Evolutionary conservation across 2,329 filamentous ascomycete genomes (phyloP).

Genomic region (Xylariaceae sp.): DNA sequence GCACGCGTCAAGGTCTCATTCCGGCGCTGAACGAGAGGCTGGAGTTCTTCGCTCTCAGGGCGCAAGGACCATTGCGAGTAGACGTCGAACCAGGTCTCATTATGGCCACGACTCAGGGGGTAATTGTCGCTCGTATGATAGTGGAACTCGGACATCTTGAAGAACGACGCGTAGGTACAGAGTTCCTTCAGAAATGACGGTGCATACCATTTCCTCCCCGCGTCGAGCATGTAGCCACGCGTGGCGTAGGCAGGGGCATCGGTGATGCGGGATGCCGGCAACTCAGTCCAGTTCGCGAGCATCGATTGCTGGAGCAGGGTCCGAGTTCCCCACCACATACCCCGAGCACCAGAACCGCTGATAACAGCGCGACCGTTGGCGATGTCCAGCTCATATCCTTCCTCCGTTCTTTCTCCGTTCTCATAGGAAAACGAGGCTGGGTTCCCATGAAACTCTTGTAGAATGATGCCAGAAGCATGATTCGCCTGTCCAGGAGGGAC

Average conservation of each 20-base stretch:
- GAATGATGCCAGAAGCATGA: constrained; percentile 37
- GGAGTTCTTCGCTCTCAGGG: constrained; percentile 33
- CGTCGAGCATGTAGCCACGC: constrained; percentile 41
- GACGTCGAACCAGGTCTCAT: constrained; percentile 41
- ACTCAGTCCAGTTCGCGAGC: constrained; percentile 28
- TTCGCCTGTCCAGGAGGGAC: constrained; percentile 34
- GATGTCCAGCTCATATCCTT: constrained; percentile 45
- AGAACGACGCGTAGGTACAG: constrained; percentile 42
- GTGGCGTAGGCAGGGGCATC: constrained; percentile 42
- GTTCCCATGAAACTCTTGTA: constrained; percentile 33
- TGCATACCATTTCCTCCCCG: constrained; percentile 41
- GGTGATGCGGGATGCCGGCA: constrained; percentile 28
- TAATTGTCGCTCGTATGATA: constrained; percentile 47
- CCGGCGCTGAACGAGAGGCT: constrained; percentile 39
- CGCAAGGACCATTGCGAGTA: constrained; percentile 42
- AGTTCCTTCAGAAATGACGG: constrained; percentile 39
- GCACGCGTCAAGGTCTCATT: constrained; percentile 43
- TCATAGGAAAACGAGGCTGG: constrained; percentile 39
- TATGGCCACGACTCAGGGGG: constrained; percentile 41
- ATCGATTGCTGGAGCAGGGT: constrained; percentile 40
- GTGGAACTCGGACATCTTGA: constrained; percentile 46
- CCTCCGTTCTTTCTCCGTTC: constrained; percentile 41
- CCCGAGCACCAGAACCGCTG: constrained; percentile 39
- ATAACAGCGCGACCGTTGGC: constrained; percentile 33
- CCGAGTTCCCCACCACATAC: constrained; percentile 44